These are phyloP conservation scores for Curvularia eragrostidis DNA, from an alignment of 2,329 filamentous ascomycete genomes.

Conservation along the genomic window DNA sequence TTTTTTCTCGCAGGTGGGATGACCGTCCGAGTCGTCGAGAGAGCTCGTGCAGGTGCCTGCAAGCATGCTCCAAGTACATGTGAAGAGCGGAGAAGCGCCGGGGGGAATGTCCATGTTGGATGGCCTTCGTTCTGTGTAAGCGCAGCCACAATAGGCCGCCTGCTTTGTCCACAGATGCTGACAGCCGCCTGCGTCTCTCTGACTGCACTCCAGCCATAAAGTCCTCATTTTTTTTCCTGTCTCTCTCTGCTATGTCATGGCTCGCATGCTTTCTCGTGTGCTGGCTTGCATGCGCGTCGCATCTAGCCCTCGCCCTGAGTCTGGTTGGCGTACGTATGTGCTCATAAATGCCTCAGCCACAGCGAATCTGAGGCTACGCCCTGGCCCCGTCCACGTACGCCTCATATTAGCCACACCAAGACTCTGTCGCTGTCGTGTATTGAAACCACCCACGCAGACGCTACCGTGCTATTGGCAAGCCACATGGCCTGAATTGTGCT, in stretches of 20 bases:
- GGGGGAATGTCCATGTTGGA: not conserved
- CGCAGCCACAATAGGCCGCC: conserved; percentile 20
- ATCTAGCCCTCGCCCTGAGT: not conserved
- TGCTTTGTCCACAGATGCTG: conserved; percentile 28
- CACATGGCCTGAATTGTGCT: conserved; percentile 11
- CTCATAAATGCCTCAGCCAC: conserved; percentile 14
- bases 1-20: conserved; percentile 6
- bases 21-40: conserved; percentile 6
- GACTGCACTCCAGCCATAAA: conserved; percentile 20
- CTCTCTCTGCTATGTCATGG: not conserved
- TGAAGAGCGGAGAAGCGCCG: not conserved
- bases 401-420: conserved; percentile 11
- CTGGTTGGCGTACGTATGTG: conserved; percentile 1
- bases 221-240: not conserved
- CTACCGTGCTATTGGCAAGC: conserved; percentile 7
- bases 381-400: conserved; percentile 12
- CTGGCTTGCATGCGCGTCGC: not conserved
- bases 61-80: not conserved
- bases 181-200: conserved; percentile 16
- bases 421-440: not conserved
- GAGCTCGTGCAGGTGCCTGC: not conserved
- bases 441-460: not conserved
- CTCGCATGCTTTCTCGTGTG: not conserved
- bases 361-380: conserved; percentile 1
- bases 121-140: not conserved